Evolutionary conservation across 179 eudicot species (phyloP).

Genomic region (Silene noctiflora): DNA sequence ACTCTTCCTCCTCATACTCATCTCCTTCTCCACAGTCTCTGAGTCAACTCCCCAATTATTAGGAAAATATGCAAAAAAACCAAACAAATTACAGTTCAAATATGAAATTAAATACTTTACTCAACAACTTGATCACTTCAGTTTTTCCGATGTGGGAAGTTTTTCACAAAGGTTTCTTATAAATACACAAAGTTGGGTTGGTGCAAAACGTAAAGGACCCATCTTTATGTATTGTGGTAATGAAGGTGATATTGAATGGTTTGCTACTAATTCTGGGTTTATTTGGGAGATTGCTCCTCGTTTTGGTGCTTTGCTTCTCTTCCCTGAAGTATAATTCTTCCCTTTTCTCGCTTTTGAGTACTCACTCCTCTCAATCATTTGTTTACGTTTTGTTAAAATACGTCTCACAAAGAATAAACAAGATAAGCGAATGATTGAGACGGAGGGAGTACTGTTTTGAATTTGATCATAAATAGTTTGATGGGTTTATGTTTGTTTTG

Average conservation of each 20-base stretch:
- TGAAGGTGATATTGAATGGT: constrained; percentile 89
- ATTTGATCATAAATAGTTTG: not conserved
- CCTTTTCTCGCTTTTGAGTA: no score
- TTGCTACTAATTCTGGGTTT: constrained; percentile 71
- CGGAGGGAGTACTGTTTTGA: not conserved
- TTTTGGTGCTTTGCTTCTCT: constrained; percentile 71
- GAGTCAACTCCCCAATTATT: constrained; percentile 38
- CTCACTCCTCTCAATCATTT: no score
- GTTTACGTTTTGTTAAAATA: not conserved
- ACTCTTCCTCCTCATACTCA: constrained; percentile 19
- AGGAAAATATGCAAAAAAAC: constrained; percentile 34
- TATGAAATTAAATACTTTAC: constrained; percentile 55
- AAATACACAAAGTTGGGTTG: constrained; percentile 56
- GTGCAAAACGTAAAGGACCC: constrained; percentile 43
- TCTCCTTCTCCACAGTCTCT: constrained; percentile 8
- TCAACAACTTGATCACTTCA: constrained; percentile 72
- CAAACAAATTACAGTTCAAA: constrained; percentile 27
- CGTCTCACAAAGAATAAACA: no score
- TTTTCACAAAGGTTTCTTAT: constrained; percentile 66
- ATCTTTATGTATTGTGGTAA: constrained; percentile 85
- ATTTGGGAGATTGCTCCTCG: constrained; percentile 78
- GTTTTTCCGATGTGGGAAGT: constrained; percentile 51
- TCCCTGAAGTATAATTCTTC: constrained; percentile 56
- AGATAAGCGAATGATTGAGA: not conserved
- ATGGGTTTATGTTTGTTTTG: no score